These are phyloP conservation scores for Populus hybrid DNA, from an alignment of 441 rosid genomes.

Conservation along the genomic window DNA sequence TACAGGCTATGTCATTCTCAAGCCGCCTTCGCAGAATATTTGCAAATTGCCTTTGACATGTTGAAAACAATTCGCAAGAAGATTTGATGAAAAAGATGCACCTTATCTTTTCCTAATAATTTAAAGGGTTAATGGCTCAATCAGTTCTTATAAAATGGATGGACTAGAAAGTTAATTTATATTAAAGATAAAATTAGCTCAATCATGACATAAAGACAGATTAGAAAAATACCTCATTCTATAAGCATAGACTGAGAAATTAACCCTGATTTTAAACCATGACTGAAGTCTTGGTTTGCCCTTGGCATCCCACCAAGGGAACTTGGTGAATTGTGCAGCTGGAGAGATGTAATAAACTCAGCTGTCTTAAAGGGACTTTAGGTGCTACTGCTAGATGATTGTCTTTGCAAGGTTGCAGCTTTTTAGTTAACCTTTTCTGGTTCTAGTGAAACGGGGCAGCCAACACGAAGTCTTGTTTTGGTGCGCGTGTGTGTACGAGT, in stretches of 20 bases:
- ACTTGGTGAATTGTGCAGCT: neutral
- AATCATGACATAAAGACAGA: neutral
- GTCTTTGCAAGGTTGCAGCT: neutral
- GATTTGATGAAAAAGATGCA: neutral
- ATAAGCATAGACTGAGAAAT: neutral
- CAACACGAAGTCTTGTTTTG: neutral
- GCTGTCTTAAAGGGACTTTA: neutral
- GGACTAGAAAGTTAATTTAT: too few species aligned
- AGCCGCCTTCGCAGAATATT: neutral
- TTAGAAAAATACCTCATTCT: neutral
- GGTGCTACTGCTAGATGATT: neutral
- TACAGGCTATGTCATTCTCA: neutral
- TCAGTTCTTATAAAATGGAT: neutral
- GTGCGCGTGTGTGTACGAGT: neutral
- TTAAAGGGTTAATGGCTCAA: neutral
- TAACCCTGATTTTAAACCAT: neutral
- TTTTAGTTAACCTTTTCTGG: neutral
- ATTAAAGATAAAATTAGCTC: neutral
- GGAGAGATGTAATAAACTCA: neutral
- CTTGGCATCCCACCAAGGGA: neutral
- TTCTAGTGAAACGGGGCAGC: too few species aligned
- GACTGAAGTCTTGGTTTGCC: neutral
- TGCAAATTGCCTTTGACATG: neutral
- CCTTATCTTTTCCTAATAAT: neutral
- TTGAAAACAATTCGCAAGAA: neutral